Evolutionary conservation across 1,284 basidiomycete species (phyloP).

Genomic region (Ceratobasidium theobromae): DNA sequence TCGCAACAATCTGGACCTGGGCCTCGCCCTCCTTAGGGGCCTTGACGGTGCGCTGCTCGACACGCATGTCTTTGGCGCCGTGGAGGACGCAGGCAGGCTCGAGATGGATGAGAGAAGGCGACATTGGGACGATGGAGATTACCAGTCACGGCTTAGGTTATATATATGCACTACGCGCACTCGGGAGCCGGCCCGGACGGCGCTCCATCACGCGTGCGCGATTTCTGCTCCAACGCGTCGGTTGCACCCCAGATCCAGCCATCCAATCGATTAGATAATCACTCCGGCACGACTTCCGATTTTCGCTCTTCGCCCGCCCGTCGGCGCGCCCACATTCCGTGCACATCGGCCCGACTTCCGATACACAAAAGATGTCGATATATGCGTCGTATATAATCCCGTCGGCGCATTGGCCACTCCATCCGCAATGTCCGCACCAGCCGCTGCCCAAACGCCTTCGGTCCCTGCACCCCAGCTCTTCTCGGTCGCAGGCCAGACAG

Average conservation of each 20-base stretch:
- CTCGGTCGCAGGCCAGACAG: conserved; percentile 48
- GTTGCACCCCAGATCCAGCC: not conserved
- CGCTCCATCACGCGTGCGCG: conserved; percentile 13
- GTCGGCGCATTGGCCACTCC: not conserved
- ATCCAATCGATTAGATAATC: conserved; percentile 8
- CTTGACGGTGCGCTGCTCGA: conserved; percentile 67
- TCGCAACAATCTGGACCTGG: conserved; percentile 74
- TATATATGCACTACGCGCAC: conserved; percentile 29
- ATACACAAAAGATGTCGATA: not conserved
- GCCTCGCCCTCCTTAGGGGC: conserved; percentile 67
- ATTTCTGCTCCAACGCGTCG: conserved; percentile 16
- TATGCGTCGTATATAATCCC: conserved; percentile 15
- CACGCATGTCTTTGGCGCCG: conserved; percentile 68
- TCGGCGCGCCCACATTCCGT: not conserved
- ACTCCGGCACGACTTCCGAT: conserved; percentile 10
- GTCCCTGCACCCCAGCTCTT: conserved; percentile 41
- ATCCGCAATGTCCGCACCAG: conserved; percentile 25
- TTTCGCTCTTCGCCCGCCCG: not conserved
- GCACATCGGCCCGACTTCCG: conserved; percentile 19
- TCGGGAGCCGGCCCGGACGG: conserved; percentile 29
- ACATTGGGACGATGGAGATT: conserved; percentile 49
- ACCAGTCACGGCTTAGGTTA: no score
- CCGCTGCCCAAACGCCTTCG: conserved; percentile 30
- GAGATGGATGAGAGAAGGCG: conserved; percentile 56
- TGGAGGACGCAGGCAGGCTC: conserved; percentile 69